Evolutionary conservation across 164 flowering plant genomes (phyloP), one percentile per base, ranked within the genome.

Genomic region (Akebia trifoliata): DNA sequence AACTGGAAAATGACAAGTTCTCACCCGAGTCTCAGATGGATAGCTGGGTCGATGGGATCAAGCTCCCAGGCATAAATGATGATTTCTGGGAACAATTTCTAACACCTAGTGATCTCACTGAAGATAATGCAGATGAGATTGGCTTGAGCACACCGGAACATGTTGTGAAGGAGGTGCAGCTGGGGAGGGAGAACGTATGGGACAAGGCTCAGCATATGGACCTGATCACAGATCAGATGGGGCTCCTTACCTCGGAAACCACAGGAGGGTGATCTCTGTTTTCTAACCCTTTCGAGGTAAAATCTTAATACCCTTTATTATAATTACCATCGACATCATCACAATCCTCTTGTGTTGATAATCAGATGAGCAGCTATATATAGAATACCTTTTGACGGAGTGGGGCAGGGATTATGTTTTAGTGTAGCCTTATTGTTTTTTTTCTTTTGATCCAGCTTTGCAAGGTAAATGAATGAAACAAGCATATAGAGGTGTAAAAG

Each of bases 221-320:
- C 18, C 74, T 71, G 62, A 83, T 92, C n/a, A 86, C 95, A 0
- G 83, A 85, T 69, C 83, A 83, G 65, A 85, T 86, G 96, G 91
- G 87, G 20, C 81, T 70, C 64, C 89, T 86, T 12, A 48, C 74
- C 10, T 80, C 96, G 14, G 81, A 90, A 6, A 54, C 57, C 51
- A 49, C 74, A 56, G 59, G 53, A 58, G 66, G 49, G 32, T 61
- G 65, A 61, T 20, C 26, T 17, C 8, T 20, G n/a, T 49, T 18
- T 15, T n/a, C 53, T 8, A 49, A n/a, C n/a, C n/a, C n/a, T n/a
- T n/a, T n/a, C n/a, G n/a, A n/a, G n/a, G n/a, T n/a, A n/a, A n/a
- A n/a, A n/a, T n/a, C n/a, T n/a, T n/a, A n/a, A n/a, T n/a, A n/a
- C n/a, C n/a, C n/a, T n/a, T n/a, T n/a, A n/a, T n/a, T n/a, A n/a